These are phyloP conservation scores for Nissolia schottii DNA, from an alignment of 306 rosid species.

Conservation along the genomic window DNA sequence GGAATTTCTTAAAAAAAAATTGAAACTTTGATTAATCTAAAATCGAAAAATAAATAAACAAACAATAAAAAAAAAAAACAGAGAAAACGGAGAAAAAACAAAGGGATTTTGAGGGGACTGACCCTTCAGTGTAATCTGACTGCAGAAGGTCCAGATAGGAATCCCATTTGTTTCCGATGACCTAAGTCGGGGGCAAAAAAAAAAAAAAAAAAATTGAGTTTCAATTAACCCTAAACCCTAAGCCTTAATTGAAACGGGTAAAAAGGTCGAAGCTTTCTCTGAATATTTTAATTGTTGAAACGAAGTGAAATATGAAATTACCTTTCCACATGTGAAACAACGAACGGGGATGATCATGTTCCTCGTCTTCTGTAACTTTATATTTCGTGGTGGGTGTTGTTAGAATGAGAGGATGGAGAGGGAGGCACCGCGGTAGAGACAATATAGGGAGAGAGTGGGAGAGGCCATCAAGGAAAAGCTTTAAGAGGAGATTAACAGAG, in stretches of 20 bases:
- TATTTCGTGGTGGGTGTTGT: too few species aligned
- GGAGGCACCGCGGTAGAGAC: too few species aligned
- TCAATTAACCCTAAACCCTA: slow-evolving; percentile 23
- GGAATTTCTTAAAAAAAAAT: too few species aligned
- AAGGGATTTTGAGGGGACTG: not conserved
- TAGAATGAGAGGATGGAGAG: too few species aligned
- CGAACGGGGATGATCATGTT: slow-evolving; percentile 86
- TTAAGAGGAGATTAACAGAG: too few species aligned
- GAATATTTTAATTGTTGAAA: not conserved
- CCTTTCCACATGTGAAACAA: slow-evolving; percentile 93
- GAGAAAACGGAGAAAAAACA: not conserved
- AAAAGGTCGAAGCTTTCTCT: not conserved
- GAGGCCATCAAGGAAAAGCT: too few species aligned
- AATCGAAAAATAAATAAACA: too few species aligned
- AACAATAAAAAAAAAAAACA: too few species aligned
- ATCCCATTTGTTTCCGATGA: slow-evolving; percentile 97
- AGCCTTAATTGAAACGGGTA: not conserved
- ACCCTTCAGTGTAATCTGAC: slow-evolving; percentile 91
- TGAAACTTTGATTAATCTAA: not conserved
- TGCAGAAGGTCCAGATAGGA: slow-evolving; percentile 84
- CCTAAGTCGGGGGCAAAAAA: slow-evolving; percentile 55
- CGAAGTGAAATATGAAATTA: not conserved
- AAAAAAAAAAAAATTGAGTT: not conserved
- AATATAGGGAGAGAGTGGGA: too few species aligned
- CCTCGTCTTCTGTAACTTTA: not conserved